Evolutionary conservation across 345 rosid species (phyloP).

Genomic region (Microcos paniculata): DNA sequence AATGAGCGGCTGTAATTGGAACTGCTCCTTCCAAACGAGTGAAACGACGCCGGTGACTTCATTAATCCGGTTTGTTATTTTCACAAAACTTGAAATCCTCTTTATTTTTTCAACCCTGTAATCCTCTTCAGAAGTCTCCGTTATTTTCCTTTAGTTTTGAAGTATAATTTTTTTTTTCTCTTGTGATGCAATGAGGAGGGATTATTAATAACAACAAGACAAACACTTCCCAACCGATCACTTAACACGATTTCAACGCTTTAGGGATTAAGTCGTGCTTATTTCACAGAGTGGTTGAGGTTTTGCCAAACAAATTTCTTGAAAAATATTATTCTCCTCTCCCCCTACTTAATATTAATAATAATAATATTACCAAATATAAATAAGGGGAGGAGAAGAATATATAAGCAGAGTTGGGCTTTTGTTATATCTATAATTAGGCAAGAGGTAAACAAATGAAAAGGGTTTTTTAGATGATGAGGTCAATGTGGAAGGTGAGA

Average conservation of each 20-base stretch:
- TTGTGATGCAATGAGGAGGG: not conserved
- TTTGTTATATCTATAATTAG: not conserved
- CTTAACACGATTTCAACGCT: conserved; percentile 61
- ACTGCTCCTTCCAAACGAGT: conserved; percentile 39
- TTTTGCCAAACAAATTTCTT: conserved; percentile 11
- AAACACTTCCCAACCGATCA: conserved; percentile 69
- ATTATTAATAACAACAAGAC: conserved; percentile 34
- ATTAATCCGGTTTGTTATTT: conserved; percentile 15
- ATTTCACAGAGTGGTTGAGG: conserved; percentile 30
- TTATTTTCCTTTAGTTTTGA: not conserved
- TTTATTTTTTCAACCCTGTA: not conserved
- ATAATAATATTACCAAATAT: not conserved
- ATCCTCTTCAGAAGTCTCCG: not conserved
- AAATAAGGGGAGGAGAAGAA: not conserved
- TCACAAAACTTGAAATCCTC: not conserved
- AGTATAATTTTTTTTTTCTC: not conserved
- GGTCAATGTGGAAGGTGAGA: conserved; percentile 14
- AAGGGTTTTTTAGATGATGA: not conserved
- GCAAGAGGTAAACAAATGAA: not conserved
- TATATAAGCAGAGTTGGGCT: not conserved
- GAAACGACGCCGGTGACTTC: conserved; percentile 39
- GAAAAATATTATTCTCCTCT: not conserved
- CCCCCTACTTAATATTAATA: not conserved
- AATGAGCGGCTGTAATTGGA: conserved; percentile 49
- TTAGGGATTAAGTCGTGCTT: conserved; percentile 22